Evolutionary conservation across 257 asterid genomes (phyloP).

Genomic region (Nicotiana obtusifolia): DNA sequence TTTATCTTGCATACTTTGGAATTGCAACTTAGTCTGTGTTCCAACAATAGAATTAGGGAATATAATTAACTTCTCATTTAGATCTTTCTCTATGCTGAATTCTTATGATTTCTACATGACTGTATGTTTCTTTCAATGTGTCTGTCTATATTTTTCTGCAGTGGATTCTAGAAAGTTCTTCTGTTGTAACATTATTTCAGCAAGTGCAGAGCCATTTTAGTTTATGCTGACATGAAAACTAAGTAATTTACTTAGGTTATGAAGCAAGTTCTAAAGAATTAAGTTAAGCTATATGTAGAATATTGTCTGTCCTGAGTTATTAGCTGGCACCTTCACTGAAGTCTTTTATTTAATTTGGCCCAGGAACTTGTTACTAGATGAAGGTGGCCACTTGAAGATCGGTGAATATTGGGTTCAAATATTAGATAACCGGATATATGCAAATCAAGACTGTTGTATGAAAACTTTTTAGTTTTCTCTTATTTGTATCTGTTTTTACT

Average conservation of each 20-base stretch:
- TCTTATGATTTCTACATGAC: background rate
- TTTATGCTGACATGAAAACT: background rate
- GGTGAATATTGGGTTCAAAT: slow-evolving; percentile 62
- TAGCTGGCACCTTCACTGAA: slow-evolving; percentile 1
- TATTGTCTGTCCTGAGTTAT: background rate
- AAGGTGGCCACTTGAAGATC: slow-evolving; percentile 55
- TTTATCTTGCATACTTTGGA: background rate
- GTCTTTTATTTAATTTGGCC: background rate
- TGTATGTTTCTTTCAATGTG: background rate
- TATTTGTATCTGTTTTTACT: background rate
- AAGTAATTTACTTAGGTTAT: background rate
- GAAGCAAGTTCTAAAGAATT: background rate
- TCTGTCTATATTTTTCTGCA: background rate
- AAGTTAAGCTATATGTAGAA: background rate
- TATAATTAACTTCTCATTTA: background rate
- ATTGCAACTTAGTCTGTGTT: background rate
- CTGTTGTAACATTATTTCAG: background rate
- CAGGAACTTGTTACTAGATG: slow-evolving; percentile 61
- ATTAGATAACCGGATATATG: slow-evolving; percentile 45
- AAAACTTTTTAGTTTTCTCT: background rate
- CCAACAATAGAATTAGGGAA: background rate
- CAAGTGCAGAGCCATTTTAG: too few species aligned
- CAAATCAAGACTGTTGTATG: slow-evolving; percentile 40
- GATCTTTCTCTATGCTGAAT: background rate
- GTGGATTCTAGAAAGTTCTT: background rate